Base-by-base conservation (phyloP, 768 basidiomycete species). In the Terana coerulea region DNA sequence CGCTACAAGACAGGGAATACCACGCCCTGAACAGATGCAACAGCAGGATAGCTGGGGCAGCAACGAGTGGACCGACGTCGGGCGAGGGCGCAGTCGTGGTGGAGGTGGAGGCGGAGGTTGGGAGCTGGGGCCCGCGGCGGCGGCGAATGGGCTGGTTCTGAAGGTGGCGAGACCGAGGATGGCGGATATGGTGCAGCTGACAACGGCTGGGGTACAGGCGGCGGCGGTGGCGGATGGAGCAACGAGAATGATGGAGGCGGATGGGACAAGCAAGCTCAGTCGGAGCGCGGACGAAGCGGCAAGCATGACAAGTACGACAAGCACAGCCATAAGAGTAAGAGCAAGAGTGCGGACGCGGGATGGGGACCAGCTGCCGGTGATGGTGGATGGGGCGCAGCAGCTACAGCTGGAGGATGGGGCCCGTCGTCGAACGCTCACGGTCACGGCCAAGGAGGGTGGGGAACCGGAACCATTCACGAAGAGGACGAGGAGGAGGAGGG, bases 41-140 rank as follows among this genome's bases (percentile, higher is more conserved):
- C 56, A 47, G 12, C 42, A 52, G n/a, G 53, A 59, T 12, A 62
- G 60, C 51, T 63, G 64, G 64, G 56, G 56, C 5, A 58, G 51
- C 26, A 51, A 49, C 43, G 55, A 41, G 28, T 52, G 50, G 52
- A 44, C 10, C 14, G 39, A 39, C 22, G 30, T 11, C 19, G 40
- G 39, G 15, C n/a, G 17, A 28, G 29, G 40, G n/a, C 21, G 33
- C 15, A 17, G 11, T 24, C 12, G 46, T 9, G 47, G 47, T 36
- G 35, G 34, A 8, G 41, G 50, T 22, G 46, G 44, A 24, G n/a
- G 37, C 24, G 37, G 12, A 9, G 12, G 12, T 39, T 14, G 36
- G 25, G 47, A 19, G 47, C 22, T 22, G 52, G 37, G 4, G 19
- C 17, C 5, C n/a, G 34, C 40, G 33, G 26, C 21, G 36, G 36